A percentile compares a stretch with the other conserved stretches of the same genome.
Evolutionary conservation across 73 alveolate genomes (phyloP).

Genomic region (Blepharisma japonicum): DNA sequence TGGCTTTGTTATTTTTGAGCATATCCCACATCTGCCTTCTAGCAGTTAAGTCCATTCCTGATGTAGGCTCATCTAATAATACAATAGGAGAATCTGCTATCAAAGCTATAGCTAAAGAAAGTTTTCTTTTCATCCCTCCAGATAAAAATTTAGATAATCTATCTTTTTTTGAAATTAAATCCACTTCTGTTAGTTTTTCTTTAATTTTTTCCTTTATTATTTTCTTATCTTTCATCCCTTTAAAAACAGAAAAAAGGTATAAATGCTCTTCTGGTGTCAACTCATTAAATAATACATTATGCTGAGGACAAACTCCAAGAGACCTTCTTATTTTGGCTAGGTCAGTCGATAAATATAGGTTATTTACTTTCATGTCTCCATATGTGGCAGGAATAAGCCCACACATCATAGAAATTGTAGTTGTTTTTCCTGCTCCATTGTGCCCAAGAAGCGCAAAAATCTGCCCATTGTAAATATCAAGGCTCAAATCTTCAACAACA

Average conservation of each 20-base stretch:
- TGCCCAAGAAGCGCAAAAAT: constrained; percentile 98
- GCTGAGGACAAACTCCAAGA: constrained; percentile 99
- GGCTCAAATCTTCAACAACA: constrained; percentile 83
- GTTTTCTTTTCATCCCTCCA: constrained; percentile 92
- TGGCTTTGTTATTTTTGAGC: constrained; percentile 79
- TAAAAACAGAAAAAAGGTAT: constrained; percentile 72
- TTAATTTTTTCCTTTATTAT: constrained; percentile 57
- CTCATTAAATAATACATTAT: constrained; percentile 87
- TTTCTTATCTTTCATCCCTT: constrained; percentile 67
- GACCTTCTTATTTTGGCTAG: constrained; percentile 66
- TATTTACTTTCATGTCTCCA: constrained; percentile 40
- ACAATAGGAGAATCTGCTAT: constrained; percentile 89
- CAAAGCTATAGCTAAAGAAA: constrained; percentile 88
- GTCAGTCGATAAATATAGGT: not conserved
- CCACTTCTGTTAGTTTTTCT: constrained; percentile 81
- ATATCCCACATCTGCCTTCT: constrained; percentile 95
- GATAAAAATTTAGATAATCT: constrained; percentile 76
- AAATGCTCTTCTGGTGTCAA: constrained; percentile 81
- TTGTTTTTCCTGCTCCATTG: constrained; percentile 99
- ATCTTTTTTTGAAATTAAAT: constrained; percentile 60
- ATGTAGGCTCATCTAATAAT: constrained; percentile 94
- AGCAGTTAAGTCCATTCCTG: constrained; percentile 94
- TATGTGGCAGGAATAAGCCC: constrained; percentile 40
- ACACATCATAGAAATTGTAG: constrained; percentile 83
- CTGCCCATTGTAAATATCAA: constrained; percentile 60